phyloP scores from a whole-genome alignment of 257 asterid species.

The Solanum bulbocastanum region DNA sequence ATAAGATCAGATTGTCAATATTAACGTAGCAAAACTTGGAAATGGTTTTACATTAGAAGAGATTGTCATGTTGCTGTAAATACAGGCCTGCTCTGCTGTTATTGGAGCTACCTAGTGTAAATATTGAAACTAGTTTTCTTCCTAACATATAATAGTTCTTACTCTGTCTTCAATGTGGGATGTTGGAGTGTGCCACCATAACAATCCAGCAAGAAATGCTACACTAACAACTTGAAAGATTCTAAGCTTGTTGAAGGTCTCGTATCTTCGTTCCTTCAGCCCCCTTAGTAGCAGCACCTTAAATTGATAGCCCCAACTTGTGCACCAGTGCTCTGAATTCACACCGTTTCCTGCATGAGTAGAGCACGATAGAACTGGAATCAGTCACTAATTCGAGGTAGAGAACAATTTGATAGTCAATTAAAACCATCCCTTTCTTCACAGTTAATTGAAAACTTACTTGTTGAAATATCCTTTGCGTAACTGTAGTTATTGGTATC shows the following conservation, averaged over 20 bases:
- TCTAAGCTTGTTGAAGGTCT: constrained; percentile 78
- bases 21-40: background rate
- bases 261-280: constrained; percentile 71
- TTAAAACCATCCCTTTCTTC: background rate
- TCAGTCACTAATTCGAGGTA: background rate
- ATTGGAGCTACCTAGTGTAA: background rate
- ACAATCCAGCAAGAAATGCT: constrained; percentile 84
- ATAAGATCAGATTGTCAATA: background rate
- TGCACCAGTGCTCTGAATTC: constrained; percentile 75
- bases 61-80: background rate
- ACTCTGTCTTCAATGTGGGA: constrained; percentile 94
- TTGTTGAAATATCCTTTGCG: constrained; percentile 39
- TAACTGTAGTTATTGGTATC: constrained; percentile 45
- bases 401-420: background rate
- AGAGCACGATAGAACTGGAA: background rate
- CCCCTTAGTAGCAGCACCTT: constrained; percentile 78
- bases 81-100: background rate
- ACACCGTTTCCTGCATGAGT: constrained; percentile 33
- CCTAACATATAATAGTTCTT: constrained; percentile 17
- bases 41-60: background rate
- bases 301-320: constrained; percentile 89
- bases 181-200: constrained; percentile 96
- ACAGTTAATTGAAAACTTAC: constrained; percentile 28
- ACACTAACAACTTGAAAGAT: constrained; percentile 94
- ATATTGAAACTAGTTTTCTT: background rate